A percentile compares a stretch with the other conserved stretches of the same genome.
Evolutionary conservation across 805 yeast species (phyloP).

Genomic region (Brettanomyces bruxellensis): DNA sequence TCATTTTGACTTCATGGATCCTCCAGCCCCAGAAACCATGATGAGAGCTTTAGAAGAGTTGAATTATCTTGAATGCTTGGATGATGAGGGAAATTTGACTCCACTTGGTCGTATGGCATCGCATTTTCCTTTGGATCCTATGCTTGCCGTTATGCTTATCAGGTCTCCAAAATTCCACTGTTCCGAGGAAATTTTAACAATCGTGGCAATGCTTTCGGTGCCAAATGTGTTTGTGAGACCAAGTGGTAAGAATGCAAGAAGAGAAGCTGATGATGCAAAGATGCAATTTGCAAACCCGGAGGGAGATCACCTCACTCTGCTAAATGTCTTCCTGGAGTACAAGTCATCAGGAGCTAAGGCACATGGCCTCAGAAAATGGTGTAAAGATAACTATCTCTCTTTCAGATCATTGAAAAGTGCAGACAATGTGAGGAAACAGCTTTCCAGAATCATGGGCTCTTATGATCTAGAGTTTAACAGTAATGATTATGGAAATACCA

Average conservation of each 20-base stretch:
- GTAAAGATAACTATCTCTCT: slow-evolving; percentile 81
- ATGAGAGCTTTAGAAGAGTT: slow-evolving; percentile 97
- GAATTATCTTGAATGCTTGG: slow-evolving; percentile 80
- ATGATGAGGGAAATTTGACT: slow-evolving; percentile 87
- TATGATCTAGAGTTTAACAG: slow-evolving; percentile 66
- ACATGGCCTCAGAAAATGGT: slow-evolving; percentile 71
- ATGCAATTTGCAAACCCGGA: slow-evolving; percentile 82
- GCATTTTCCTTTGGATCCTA: slow-evolving; percentile 91
- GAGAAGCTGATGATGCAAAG: slow-evolving; percentile 88
- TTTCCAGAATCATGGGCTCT: slow-evolving; percentile 74
- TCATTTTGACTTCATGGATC: slow-evolving; percentile 97
- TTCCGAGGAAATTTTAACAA: slow-evolving; percentile 79
- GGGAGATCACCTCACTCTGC: slow-evolving; percentile 88
- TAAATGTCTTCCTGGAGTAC: slow-evolving; percentile 84
- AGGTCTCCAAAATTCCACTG: slow-evolving; percentile 80
- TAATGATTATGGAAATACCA: slow-evolving; percentile 54
- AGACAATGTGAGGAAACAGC: slow-evolving; percentile 77
- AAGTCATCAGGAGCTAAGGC: slow-evolving; percentile 62
- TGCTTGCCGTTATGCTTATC: slow-evolving; percentile 86
- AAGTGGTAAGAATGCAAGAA: slow-evolving; percentile 69
- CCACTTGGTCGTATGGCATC: slow-evolving; percentile 86
- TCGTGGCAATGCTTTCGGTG: slow-evolving; percentile 85
- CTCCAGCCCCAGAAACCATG: slow-evolving; percentile 99
- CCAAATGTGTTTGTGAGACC: slow-evolving; percentile 96
- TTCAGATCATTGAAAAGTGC: slow-evolving; percentile 80